phyloP scores from a whole-genome alignment of 495 filamentous ascomycete genomes.

The Penicillium samsonianum region DNA sequence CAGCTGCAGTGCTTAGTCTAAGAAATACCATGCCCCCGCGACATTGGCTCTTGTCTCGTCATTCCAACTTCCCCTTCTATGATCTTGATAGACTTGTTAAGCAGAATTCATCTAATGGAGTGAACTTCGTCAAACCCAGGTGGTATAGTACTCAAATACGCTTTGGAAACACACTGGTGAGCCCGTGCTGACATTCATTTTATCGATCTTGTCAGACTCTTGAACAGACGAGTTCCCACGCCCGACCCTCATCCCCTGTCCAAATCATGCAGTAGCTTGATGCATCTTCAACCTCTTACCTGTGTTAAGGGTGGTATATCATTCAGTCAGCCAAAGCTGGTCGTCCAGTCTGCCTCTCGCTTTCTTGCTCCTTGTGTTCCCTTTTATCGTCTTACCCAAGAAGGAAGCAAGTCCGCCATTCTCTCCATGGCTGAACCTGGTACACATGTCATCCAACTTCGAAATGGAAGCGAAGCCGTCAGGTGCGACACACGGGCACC shows the following conservation, averaged over 20 bases:
- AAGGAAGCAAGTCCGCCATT: background rate
- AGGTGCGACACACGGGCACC: background rate
- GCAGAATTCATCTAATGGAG: background rate
- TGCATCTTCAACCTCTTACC: background rate
- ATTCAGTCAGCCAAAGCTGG: background rate
- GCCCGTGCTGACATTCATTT: background rate
- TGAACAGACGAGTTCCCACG: background rate
- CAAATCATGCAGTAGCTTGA: background rate
- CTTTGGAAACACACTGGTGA: background rate
- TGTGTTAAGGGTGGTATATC: background rate
- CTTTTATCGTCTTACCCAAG: background rate
- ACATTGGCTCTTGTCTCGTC: background rate
- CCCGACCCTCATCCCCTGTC: background rate
- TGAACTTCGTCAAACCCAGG: background rate
- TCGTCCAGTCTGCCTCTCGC: background rate
- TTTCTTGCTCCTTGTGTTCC: background rate
- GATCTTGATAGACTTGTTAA: background rate
- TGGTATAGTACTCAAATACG: background rate
- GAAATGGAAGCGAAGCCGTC: background rate
- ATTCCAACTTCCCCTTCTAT: background rate
- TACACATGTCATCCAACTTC: background rate
- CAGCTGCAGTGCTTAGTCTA: background rate
- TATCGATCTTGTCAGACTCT: background rate
- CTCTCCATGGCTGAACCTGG: background rate
- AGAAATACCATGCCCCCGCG: background rate